Evolutionary conservation across 768 basidiomycete genomes (phyloP).

Genomic region (Boletus patriciae): DNA sequence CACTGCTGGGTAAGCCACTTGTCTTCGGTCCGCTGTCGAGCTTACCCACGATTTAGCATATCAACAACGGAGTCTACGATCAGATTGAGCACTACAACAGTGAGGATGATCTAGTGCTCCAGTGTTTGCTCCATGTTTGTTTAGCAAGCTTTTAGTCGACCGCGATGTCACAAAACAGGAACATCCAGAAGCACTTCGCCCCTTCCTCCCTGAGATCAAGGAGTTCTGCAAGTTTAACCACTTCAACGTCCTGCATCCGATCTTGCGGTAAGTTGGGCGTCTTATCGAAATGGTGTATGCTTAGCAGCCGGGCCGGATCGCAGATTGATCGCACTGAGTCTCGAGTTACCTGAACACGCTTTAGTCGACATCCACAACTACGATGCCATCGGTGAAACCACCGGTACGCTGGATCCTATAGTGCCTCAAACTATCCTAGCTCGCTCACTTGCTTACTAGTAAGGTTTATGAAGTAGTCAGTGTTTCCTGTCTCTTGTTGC

Average conservation of each 20-base stretch:
- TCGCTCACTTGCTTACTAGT: conserved; percentile 35
- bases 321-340: conserved; percentile 51
- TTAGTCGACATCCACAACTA: conserved; percentile 49
- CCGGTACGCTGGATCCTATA: conserved; percentile 30
- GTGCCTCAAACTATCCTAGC: neutral
- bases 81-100: conserved; percentile 68
- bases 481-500: neutral
- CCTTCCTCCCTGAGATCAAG: conserved; percentile 53
- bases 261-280: conserved; percentile 38
- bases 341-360: conserved; percentile 55
- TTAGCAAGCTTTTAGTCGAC: conserved; percentile 41
- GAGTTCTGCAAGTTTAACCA: conserved; percentile 53
- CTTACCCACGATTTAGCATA: conserved; percentile 41
- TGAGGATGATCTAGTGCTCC: conserved; percentile 27
- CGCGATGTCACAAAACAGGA: conserved; percentile 44
- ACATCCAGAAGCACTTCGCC: conserved; percentile 51
- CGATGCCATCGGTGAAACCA: conserved; percentile 42
- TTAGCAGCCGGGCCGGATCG: neutral
- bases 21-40: neutral
- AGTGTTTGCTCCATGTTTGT: neutral
- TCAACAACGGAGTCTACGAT: conserved; percentile 61
- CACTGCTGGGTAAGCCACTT: conserved; percentile 44
- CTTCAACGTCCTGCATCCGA: conserved; percentile 48
- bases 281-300: neutral
- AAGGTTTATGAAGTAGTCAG: conserved; percentile 68